Evolutionary conservation across 2,329 filamentous ascomycete species (phyloP).

Genomic region (Trichocomaceae sp.): DNA sequence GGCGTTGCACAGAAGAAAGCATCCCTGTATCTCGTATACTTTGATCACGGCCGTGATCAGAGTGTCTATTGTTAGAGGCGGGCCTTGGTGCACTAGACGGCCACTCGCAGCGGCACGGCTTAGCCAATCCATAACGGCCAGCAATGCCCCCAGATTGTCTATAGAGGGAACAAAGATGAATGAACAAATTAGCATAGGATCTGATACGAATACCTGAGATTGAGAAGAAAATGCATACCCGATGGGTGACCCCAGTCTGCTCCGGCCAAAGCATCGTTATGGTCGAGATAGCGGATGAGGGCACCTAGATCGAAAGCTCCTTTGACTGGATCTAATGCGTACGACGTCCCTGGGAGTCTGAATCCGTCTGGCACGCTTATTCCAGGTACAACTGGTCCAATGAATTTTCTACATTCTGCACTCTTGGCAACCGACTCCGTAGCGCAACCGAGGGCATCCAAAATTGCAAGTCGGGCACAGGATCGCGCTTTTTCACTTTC

Average conservation of each 20-base stretch:
- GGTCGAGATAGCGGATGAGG: conserved; percentile 32
- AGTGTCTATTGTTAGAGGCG: conserved; percentile 27
- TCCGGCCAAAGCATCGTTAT: conserved; percentile 30
- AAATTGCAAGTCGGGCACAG: background rate
- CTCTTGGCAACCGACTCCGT: background rate
- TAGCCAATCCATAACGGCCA: conserved; percentile 30
- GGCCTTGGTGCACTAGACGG: conserved; percentile 7
- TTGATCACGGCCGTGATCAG: conserved; percentile 33
- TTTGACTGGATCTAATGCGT: conserved; percentile 27
- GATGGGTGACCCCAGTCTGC: conserved; percentile 36
- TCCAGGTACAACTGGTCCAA: conserved; percentile 4
- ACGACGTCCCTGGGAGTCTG: conserved; percentile 28
- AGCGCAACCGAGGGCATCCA: background rate
- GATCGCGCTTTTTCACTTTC: no score
- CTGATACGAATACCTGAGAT: background rate
- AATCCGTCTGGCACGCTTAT: conserved; percentile 22
- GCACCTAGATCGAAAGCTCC: conserved; percentile 31
- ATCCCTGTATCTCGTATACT: conserved; percentile 40
- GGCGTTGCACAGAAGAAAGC: conserved; percentile 30
- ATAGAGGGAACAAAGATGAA: background rate
- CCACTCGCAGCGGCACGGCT: conserved; percentile 12
- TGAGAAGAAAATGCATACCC: conserved; percentile 11
- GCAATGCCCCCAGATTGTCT: conserved; percentile 38
- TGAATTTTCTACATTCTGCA: background rate
- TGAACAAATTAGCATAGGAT: no score